Percentiles rank a stretch among this genome's conserved stretches.
Conservation (phyloP, 164 flowering plant genomes). For the Vitis vinifera region DNA sequence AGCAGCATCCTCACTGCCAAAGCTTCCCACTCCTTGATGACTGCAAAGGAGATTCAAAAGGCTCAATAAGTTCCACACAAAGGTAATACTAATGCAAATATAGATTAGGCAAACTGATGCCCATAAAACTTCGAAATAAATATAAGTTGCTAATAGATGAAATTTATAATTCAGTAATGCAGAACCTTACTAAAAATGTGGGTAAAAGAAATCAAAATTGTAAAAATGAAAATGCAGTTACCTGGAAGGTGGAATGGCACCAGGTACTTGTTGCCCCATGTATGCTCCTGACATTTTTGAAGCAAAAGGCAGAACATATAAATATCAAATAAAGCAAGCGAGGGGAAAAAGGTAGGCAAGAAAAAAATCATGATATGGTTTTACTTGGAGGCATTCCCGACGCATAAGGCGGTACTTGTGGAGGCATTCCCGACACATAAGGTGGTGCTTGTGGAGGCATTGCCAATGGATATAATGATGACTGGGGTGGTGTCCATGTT, state of each 20-base stretch:
- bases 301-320: constrained; percentile 1
- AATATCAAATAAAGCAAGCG: not conserved
- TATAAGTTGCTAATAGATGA: too few relatives aligned
- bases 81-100: not conserved
- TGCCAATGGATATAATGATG: constrained; percentile 22
- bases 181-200: too few relatives aligned
- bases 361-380: not conserved
- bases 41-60: constrained; percentile 20
- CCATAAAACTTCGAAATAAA: too few relatives aligned
- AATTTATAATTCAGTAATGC: too few relatives aligned
- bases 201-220: not conserved
- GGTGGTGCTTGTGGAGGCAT: constrained; percentile 29
- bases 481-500: constrained; percentile 50
- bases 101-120: too few relatives aligned
- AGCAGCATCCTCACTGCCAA: constrained; percentile 21
- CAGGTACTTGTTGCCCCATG: constrained; percentile 32
- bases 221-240: constrained; percentile 11
- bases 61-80: not conserved
- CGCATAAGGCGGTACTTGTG: constrained; percentile 29
- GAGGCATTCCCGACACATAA: constrained; percentile 30
- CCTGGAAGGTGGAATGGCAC: constrained; percentile 28
- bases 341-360: not conserved
- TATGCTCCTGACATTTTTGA: constrained; percentile 28
- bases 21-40: constrained; percentile 33
- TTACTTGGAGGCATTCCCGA: constrained; percentile 45